phyloP scores from a whole-genome alignment of 179 eudicot species.

The Actinidia polygama region DNA sequence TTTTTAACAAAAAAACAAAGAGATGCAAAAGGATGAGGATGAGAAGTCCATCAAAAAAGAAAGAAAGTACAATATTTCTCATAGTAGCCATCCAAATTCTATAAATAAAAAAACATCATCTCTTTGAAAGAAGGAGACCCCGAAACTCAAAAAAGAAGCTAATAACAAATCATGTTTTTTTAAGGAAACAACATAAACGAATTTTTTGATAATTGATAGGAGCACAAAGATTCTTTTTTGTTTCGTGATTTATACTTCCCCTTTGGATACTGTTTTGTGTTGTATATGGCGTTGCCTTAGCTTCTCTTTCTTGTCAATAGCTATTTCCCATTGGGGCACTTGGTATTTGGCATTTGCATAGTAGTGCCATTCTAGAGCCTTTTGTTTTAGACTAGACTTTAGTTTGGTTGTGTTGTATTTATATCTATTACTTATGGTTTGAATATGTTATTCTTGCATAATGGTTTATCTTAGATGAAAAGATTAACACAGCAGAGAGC shows the following conservation, averaged over 20 bases:
- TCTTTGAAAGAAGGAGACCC: no score
- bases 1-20: no score
- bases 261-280: not conserved
- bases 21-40: no score
- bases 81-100: no score
- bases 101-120: no score
- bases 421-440: not conserved
- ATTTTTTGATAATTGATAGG: no score
- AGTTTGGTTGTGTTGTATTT: not conserved
- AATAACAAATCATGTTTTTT: no score
- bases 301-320: not conserved
- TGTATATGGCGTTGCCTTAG: not conserved
- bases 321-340: not conserved
- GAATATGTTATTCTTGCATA: not conserved
- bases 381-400: no score
- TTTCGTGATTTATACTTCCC: not conserved
- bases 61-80: no score
- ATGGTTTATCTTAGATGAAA: slow-evolving; percentile 30
- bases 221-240: no score
- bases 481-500: slow-evolving; percentile 40
- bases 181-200: no score
- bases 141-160: not conserved
- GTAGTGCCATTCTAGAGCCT: not conserved
- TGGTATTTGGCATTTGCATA: not conserved
- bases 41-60: no score